Percentiles rank a stretch among this genome's conserved stretches.
Evolutionary conservation across 768 basidiomycete genomes (phyloP).

Genomic region (Termitomyces titanicus): DNA sequence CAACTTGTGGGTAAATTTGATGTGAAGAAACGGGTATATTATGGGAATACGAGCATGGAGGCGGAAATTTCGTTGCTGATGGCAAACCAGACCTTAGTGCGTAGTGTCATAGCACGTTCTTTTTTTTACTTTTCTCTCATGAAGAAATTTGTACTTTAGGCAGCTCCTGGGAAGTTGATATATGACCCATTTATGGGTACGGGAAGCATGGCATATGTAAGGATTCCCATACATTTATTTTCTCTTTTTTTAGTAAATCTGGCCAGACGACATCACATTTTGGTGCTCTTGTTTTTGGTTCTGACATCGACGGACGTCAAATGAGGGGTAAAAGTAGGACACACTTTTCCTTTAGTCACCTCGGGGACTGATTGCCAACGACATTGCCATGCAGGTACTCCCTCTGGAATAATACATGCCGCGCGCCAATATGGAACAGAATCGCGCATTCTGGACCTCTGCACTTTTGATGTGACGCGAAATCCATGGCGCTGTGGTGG

Average conservation of each 20-base stretch:
- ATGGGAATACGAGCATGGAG: slow-evolving; percentile 98
- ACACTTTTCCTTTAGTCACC: not conserved
- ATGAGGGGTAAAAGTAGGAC: slow-evolving; percentile 86
- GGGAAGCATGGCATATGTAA: slow-evolving; percentile 86
- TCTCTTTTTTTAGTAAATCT: not conserved
- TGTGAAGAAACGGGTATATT: slow-evolving; percentile 87
- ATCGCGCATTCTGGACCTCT: slow-evolving; percentile 73
- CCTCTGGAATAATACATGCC: slow-evolving; percentile 74
- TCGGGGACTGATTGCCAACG: not conserved
- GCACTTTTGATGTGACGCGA: slow-evolving; percentile 90
- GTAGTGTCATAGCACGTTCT: slow-evolving; percentile 7
- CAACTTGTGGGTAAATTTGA: slow-evolving; percentile 66
- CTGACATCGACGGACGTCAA: slow-evolving; percentile 96
- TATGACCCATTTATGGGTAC: slow-evolving; percentile 98
- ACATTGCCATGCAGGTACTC: slow-evolving; percentile 27
- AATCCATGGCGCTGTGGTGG: slow-evolving; percentile 88
- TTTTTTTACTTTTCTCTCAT: not conserved
- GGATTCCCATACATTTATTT: slow-evolving; percentile 11
- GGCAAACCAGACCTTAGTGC: slow-evolving; percentile 91
- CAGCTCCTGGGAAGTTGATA: slow-evolving; percentile 82
- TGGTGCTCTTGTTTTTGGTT: slow-evolving; percentile 83
- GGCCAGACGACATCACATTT: slow-evolving; percentile 80
- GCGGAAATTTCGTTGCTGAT: slow-evolving; percentile 92
- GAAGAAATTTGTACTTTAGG: slow-evolving; percentile 37
- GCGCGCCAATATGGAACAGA: slow-evolving; percentile 82